Evolutionary conservation across 768 basidiomycete genomes (phyloP).

Genomic region (Mycena rebaudengoi): DNA sequence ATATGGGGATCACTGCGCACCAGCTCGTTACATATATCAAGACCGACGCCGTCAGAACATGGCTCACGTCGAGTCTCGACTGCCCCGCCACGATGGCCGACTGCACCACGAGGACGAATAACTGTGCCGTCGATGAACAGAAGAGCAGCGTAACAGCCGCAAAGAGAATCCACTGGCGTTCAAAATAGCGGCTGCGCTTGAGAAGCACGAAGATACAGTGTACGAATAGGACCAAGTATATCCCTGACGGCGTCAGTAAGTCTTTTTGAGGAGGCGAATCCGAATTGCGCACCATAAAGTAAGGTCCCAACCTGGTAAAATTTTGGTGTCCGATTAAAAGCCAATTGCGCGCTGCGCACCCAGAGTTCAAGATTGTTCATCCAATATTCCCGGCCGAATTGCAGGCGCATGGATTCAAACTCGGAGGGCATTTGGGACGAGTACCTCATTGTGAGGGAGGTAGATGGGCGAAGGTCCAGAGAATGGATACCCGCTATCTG

Average conservation of each 20-base stretch:
- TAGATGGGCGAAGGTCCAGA: too few species aligned
- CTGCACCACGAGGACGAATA: slow-evolving; percentile 5
- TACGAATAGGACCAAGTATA: slow-evolving; percentile 8
- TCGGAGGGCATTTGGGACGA: too few species aligned
- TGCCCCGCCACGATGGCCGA: slow-evolving; percentile 5
- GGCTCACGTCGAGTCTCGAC: not conserved
- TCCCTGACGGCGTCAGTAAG: not conserved
- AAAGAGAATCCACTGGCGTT: slow-evolving; percentile 13
- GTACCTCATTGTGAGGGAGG: too few species aligned
- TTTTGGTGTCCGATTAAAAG: too few species aligned
- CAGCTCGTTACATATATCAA: slow-evolving; percentile 17
- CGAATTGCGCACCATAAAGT: not conserved
- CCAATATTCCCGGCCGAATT: too few species aligned
- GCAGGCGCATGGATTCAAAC: too few species aligned
- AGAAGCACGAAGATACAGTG: slow-evolving; percentile 6
- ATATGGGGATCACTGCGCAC: not conserved
- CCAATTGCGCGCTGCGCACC: too few species aligned
- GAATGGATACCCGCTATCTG: too few species aligned
- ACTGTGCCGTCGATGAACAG: slow-evolving; percentile 5
- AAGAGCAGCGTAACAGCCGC: slow-evolving; percentile 6
- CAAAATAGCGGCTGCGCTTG: not conserved
- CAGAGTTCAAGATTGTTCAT: too few species aligned
- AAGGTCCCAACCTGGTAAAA: slow-evolving; percentile 7
- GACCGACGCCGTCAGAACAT: not conserved
- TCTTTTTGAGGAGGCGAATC: not conserved